Evolutionary conservation across 2,329 filamentous ascomycete genomes (phyloP).

Genomic region (Fusarium sambucinum): DNA sequence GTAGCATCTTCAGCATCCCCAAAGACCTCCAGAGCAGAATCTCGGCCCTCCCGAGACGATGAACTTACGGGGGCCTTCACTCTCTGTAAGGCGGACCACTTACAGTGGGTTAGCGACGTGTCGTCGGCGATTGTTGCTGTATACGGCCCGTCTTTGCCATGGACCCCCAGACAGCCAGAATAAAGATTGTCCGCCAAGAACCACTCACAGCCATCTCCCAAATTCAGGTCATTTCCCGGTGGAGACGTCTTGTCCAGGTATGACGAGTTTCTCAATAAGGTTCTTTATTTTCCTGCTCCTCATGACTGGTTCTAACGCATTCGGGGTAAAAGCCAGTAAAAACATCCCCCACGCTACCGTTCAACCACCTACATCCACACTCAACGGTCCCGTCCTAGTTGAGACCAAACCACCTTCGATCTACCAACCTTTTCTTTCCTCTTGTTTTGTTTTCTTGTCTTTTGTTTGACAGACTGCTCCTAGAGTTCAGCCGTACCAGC

Average conservation of each 20-base stretch:
- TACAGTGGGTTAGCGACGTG: conserved; percentile 31
- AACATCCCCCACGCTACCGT: conserved; percentile 11
- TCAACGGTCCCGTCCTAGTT: conserved; percentile 24
- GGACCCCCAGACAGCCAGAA: conserved; percentile 19
- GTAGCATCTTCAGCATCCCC: conserved; percentile 18
- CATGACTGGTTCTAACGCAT: conserved; percentile 24
- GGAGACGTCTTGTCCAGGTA: conserved; percentile 24
- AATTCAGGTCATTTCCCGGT: conserved; percentile 34
- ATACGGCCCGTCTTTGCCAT: conserved; percentile 4
- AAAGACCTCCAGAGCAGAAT: conserved; percentile 5
- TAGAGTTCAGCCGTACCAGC: conserved; percentile 11
- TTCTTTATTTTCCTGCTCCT: conserved; percentile 32
- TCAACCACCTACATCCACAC: conserved; percentile 32
- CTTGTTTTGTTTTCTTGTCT: neutral
- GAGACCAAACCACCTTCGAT: conserved; percentile 2
- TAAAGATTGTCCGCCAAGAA: conserved; percentile 34
- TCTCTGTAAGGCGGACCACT: conserved; percentile 37
- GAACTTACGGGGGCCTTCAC: conserved; percentile 6
- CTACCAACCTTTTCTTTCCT: conserved; percentile 5
- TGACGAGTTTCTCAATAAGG: conserved; percentile 38
- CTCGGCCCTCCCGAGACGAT: conserved; percentile 37
- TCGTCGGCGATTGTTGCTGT: conserved; percentile 32
- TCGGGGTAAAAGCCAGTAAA: conserved; percentile 20
- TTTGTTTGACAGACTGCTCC: neutral
- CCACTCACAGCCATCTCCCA: conserved; percentile 35